A percentile compares a stretch with the other conserved stretches of the same genome.
These are phyloP conservation scores for Clonostachys sp. DNA, from an alignment of 2,329 filamentous ascomycete genomes.

Conservation along the genomic window DNA sequence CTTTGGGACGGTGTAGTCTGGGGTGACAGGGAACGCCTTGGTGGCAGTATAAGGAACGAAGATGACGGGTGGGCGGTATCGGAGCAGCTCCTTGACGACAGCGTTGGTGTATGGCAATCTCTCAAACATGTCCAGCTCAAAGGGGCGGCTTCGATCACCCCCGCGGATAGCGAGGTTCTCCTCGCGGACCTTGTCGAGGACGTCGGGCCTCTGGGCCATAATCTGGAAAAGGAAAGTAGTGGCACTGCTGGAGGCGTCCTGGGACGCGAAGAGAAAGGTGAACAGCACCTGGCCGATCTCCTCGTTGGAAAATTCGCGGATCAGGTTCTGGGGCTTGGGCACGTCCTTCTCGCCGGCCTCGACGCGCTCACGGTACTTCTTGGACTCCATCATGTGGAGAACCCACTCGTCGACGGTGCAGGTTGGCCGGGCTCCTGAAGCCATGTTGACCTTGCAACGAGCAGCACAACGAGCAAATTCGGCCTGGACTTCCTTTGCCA, in stretches of 20 bases:
- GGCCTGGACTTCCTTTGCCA: conserved; percentile 63
- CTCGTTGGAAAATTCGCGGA: conserved; percentile 43
- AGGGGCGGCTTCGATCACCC: conserved; percentile 31
- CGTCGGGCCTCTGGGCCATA: conserved; percentile 43
- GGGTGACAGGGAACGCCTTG: conserved; percentile 39
- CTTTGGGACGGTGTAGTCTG: conserved; percentile 41
- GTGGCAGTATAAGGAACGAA: conserved; percentile 47
- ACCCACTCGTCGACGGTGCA: conserved; percentile 81
- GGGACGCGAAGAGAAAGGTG: conserved; percentile 48
- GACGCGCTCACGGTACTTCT: conserved; percentile 59
- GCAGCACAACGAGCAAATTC: conserved; percentile 70
- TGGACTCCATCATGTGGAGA: conserved; percentile 67
- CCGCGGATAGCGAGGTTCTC: conserved; percentile 39
- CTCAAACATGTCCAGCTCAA: conserved; percentile 40
- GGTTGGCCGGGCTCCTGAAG: conserved; percentile 59
- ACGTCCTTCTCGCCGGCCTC: conserved; percentile 45
- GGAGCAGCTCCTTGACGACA: conserved; percentile 48
- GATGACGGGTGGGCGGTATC: conserved; percentile 46
- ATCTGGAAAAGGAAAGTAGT: conserved; percentile 50
- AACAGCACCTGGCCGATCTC: conserved; percentile 47
- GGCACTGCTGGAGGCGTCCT: conserved; percentile 47
- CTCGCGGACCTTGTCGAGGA: conserved; percentile 35
- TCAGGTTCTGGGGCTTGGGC: conserved; percentile 39
- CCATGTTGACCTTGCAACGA: conserved; percentile 68
- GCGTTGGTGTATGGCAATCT: conserved; percentile 45